Base-by-base conservation (phyloP, 768 basidiomycete genomes). In the Tricholoma furcatifolium region DNA sequence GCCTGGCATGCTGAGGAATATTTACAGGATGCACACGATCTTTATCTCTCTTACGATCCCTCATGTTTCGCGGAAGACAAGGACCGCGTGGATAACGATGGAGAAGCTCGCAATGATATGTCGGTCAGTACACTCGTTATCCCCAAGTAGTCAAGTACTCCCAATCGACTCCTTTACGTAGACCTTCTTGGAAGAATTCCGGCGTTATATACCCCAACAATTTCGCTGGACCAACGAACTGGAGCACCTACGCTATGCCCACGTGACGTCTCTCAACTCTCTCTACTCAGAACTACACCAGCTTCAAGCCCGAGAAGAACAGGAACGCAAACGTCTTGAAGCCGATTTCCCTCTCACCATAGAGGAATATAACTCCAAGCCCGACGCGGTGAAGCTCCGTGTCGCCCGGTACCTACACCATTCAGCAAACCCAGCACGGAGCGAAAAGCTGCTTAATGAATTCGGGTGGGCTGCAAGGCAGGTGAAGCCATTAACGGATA, bases 381-480 rank as follows among this genome's bases (percentile, higher is more conserved):
- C 66, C 6, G 73, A 72, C 17, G 80, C 82, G 21, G 62, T 71
- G 0, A 74, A 80, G 65, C 61, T 78, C n/a, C 75, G 82, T 2
- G 69, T 76, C 8, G 82, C 81, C 18, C 68, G 69, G 43, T 83
- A 81, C 59, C 65, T 85, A 6, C 43, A 32, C 57, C 58, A 0
- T 65, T 72, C 42, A 44, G 41, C 47, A 15, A 31, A 43, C 8
- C 34, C 42, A 6, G 69, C 65, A 31, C 70, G 75, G 55, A 27
- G 27, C 7, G 83, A 85, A 48, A 74, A 55, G 59, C 77, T 80
- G 72, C 59, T 76, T 62, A 59, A 55, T 24, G 72, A 81, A 47
- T 84, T 70, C 61, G 66, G 69, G 0, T 86, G 84, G 84, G 72
- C 74, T 0, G 81, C 69, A 67, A 70, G 75, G 36, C 76, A 78